phyloP scores from a whole-genome alignment of 129 eudicot genomes.

The Chrysanthemum seticuspe region DNA sequence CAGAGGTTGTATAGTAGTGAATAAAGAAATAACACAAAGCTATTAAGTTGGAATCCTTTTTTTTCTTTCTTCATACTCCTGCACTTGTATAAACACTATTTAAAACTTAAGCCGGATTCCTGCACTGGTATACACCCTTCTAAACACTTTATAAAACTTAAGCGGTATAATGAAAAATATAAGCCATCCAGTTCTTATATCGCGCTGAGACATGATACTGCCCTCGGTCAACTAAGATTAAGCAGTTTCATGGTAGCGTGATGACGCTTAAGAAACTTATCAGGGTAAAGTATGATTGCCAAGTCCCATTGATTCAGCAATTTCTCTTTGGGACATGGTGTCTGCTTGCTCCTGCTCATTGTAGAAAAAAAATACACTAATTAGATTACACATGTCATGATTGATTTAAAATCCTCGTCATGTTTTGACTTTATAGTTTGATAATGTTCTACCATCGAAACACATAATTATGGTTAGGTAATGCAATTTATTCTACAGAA shows the following conservation, averaged over 20 bases:
- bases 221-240: not conserved
- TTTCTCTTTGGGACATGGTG: slow-evolving; percentile 64
- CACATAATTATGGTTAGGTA: not conserved
- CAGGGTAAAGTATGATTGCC: slow-evolving; percentile 69
- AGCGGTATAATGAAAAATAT: not conserved
- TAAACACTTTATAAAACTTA: not conserved
- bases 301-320: slow-evolving; percentile 90
- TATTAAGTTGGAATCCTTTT: not conserved
- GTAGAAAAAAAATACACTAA: not conserved
- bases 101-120: slow-evolving; percentile 1
- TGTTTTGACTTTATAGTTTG: not conserved
- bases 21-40: not conserved
- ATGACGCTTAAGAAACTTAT: slow-evolving; percentile 21
- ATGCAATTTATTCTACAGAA: not conserved
- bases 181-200: not conserved
- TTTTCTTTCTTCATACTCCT: not conserved
- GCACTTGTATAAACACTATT: not conserved
- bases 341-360: slow-evolving; percentile 84
- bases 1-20: no score
- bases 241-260: slow-evolving; percentile 2
- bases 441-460: not conserved
- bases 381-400: not conserved
- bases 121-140: slow-evolving; percentile 6
- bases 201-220: not conserved
- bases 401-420: slow-evolving; percentile 3